Base-by-base conservation (phyloP, 1,139 yeast species). In the Zygosaccharomyces pseudobailii region DNA sequence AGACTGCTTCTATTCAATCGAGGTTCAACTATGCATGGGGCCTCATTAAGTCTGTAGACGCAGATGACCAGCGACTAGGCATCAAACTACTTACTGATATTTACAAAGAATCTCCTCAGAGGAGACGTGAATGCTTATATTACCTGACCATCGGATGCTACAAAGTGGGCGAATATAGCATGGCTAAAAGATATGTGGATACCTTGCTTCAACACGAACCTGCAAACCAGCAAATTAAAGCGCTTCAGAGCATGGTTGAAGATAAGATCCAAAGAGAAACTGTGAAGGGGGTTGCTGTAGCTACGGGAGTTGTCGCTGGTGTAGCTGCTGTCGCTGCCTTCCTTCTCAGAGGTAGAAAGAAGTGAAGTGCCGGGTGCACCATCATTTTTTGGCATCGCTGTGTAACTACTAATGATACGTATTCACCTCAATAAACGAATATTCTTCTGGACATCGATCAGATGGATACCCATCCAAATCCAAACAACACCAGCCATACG, bases 21-120 rank as follows among this genome's bases (percentile, higher is more conserved):
- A 78, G 82, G 50, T 94, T 94, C 74, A 94, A 92, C 67, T 87
- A 87, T 60, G 95, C 97, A 0, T 94, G 99, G 98, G 98, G 95
- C 1, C 72, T 92, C 46, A 79, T 94, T 53, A 89, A 89, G 63
- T 81, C 95, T 4, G 61, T 68, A 43, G 71, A 73, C 39, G 73
- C 73, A 22, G 74, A 73, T 42, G 83, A 86, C 51, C 95, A 87
- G 61, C 77, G 83, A 55, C 74, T 83, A 46, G 99, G 97, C 0
- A 81, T 94, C 23, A 81, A 79, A 48, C 74, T 90, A 32, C 72
- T 94, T 51, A 78, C 92, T 0, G 82, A 81, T 46, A 77, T 87
- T 39, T 90, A 84, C 68, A 80, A 82, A 57, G 88, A 80, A 45
- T 84, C 85, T 0, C 92, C 96, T 0, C 78, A 80, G 47, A 79